Evolutionary conservation across 345 rosid genomes (phyloP).

Genomic region (Populus ilicifolia): DNA sequence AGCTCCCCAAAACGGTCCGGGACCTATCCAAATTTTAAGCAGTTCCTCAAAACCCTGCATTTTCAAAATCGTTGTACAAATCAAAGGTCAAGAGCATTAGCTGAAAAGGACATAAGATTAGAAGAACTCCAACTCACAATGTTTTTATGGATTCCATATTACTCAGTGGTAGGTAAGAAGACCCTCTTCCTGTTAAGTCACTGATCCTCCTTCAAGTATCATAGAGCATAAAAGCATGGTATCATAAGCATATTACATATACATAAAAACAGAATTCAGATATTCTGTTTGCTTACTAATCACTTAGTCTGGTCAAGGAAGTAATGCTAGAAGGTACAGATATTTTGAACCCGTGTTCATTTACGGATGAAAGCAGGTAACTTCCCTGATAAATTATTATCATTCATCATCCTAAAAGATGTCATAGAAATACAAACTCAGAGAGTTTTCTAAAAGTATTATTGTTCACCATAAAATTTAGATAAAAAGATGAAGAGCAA

Average conservation of each 20-base stretch:
- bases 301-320: constrained; percentile 52
- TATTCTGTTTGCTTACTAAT: constrained; percentile 51
- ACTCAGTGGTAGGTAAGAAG: constrained; percentile 52
- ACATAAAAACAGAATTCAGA: constrained; percentile 6
- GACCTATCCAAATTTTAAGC: constrained; percentile 56
- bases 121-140: constrained; percentile 51
- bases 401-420: constrained; percentile 65
- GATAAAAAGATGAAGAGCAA: constrained; percentile 1
- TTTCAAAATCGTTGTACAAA: constrained; percentile 1
- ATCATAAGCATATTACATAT: neutral
- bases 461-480: neutral
- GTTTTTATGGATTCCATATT: constrained; percentile 59
- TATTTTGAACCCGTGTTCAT: constrained; percentile 57
- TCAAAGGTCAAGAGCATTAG: neutral
- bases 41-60: constrained; percentile 63
- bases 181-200: constrained; percentile 56
- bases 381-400: constrained; percentile 60
- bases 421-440: constrained; percentile 11
- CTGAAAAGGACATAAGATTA: neutral
- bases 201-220: constrained; percentile 61
- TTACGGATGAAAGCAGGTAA: constrained; percentile 62
- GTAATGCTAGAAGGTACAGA: constrained; percentile 81
- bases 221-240: constrained; percentile 9
- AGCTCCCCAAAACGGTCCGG: constrained; percentile 55
- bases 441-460: neutral